Percentiles rank a stretch among this genome's conserved stretches.
Evolutionary conservation across 2,329 filamentous ascomycete genomes (phyloP).

Genomic region (Pseudocercospora vitis): DNA sequence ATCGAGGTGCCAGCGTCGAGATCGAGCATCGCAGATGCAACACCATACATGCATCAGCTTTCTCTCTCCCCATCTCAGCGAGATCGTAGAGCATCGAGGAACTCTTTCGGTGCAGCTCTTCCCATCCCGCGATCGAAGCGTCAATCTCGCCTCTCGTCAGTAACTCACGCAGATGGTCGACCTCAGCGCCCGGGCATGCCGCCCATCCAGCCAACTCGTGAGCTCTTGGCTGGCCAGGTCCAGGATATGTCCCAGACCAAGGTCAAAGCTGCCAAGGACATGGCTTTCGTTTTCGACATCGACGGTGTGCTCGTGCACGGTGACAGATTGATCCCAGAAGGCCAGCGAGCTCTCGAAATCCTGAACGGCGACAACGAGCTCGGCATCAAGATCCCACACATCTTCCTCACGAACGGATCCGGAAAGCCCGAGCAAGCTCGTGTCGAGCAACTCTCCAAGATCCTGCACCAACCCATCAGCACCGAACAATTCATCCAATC

Average conservation of each 20-base stretch:
- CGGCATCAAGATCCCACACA: constrained; percentile 74
- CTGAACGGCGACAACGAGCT: constrained; percentile 75
- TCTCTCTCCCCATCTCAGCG: constrained; percentile 66
- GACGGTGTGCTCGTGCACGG: constrained; percentile 75
- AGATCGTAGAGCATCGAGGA: constrained; percentile 67
- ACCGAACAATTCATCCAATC: constrained; percentile 76
- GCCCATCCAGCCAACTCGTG: constrained; percentile 60
- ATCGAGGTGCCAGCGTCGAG: constrained; percentile 70
- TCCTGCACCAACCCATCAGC: constrained; percentile 63
- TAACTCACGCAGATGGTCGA: constrained; percentile 51
- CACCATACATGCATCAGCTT: constrained; percentile 71
- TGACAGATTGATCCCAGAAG: constrained; percentile 68
- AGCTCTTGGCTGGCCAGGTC: constrained; percentile 68
- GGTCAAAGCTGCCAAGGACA: constrained; percentile 70
- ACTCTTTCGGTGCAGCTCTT: constrained; percentile 72
- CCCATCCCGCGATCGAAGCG: constrained; percentile 72
- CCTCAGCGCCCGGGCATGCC: constrained; percentile 58
- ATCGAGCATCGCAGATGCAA: constrained; percentile 66
- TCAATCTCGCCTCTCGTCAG: constrained; percentile 65
- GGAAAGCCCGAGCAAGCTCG: constrained; percentile 68
- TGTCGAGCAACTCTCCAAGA: constrained; percentile 65
- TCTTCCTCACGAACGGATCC: constrained; percentile 73
- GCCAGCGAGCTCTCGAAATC: constrained; percentile 65
- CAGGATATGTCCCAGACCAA: constrained; percentile 67
- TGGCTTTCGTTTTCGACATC: constrained; percentile 79